These are phyloP conservation scores for Ormosia emarginata DNA, from an alignment of 306 rosid species.

Conservation along the genomic window DNA sequence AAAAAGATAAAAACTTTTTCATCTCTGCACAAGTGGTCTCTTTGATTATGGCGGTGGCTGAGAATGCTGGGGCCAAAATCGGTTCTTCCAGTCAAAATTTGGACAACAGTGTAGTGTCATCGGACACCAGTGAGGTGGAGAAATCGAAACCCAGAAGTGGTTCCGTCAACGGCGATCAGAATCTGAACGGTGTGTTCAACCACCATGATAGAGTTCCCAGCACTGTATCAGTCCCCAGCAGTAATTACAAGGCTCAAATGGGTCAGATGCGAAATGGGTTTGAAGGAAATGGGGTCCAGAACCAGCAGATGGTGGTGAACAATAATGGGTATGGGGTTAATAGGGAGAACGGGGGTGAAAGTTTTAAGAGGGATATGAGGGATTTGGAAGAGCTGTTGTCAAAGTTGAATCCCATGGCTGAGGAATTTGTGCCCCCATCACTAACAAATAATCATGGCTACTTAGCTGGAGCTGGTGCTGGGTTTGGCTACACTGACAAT, in stretches of 20 bases:
- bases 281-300: conserved; percentile 48
- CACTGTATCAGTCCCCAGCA: conserved; percentile 36
- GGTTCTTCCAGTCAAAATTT: conserved; percentile 47
- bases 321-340: conserved; percentile 53
- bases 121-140: conserved; percentile 56
- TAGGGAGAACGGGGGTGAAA: conserved; percentile 53
- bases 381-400: conserved; percentile 92
- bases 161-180: conserved; percentile 51
- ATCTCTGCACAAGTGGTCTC: neutral
- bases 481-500: conserved; percentile 63
- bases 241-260: conserved; percentile 48
- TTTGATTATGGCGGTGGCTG: conserved; percentile 86
- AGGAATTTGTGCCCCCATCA: conserved; percentile 93
- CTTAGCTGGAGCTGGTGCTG: conserved; percentile 39
- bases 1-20: conserved; percentile 20
- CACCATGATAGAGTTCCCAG: conserved; percentile 41
- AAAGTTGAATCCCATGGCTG: conserved; percentile 96
- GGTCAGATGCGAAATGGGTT: conserved; percentile 64
- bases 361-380: conserved; percentile 77
- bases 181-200: conserved; percentile 30
- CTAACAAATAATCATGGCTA: conserved; percentile 57
- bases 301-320: conserved; percentile 42
- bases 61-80: conserved; percentile 62
- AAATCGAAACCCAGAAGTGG: conserved; percentile 56
- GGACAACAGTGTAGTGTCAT: conserved; percentile 48